Conservation (phyloP, 345 rosid species). For the Camelina neglecta region DNA sequence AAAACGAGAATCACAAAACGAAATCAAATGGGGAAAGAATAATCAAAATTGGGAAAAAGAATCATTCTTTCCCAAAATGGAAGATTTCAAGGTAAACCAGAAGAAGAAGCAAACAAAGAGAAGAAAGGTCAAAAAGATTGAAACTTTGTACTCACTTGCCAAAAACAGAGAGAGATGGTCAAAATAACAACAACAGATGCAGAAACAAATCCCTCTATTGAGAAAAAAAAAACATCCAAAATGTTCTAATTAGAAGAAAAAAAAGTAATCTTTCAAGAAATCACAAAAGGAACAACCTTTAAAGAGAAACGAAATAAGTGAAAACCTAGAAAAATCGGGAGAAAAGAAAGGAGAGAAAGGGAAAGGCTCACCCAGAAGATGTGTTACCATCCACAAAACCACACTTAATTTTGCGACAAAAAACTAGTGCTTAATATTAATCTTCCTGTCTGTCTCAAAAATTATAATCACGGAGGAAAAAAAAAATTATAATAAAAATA, state of each 20-base stretch:
- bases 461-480: neutral
- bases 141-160: slow-evolving; percentile 40
- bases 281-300: slow-evolving; percentile 10
- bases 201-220: slow-evolving; percentile 25
- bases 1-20: slow-evolving; percentile 31
- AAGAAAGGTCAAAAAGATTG: slow-evolving; percentile 30
- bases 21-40: neutral
- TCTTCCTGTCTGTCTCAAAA: slow-evolving; percentile 27
- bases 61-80: slow-evolving; percentile 19
- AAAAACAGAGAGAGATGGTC: slow-evolving; percentile 32
- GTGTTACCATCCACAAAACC: slow-evolving; percentile 40
- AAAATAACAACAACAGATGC: slow-evolving; percentile 1
- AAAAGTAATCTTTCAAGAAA: neutral
- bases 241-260: slow-evolving; percentile 17
- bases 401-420: neutral
- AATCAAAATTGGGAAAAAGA: slow-evolving; percentile 6
- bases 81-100: neutral
- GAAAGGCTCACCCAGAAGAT: slow-evolving; percentile 44
- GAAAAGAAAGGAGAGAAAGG: slow-evolving; percentile 31
- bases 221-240: neutral
- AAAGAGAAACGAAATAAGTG: neutral
- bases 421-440: slow-evolving; percentile 36
- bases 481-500: slow-evolving; percentile 5
- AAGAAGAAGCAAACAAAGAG: neutral
- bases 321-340: slow-evolving; percentile 31